Evolutionary conservation across 2,329 filamentous ascomycete species (phyloP), one percentile per base, ranked within the genome.

Genomic region (Sporothrix pallida): DNA sequence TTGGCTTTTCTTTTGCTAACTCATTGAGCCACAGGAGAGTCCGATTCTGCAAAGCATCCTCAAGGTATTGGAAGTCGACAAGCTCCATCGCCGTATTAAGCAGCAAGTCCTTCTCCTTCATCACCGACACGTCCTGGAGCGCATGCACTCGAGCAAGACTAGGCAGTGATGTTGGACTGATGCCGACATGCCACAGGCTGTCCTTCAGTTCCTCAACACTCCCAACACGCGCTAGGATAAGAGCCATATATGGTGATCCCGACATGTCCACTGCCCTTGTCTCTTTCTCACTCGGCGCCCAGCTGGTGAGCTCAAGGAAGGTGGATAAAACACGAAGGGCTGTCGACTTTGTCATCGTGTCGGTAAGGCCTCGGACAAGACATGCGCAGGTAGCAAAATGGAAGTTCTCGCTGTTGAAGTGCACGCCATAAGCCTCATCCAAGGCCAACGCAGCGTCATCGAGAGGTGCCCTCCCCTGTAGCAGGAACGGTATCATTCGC

Each of bases 381-480:
- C 88, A 90, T 17, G 89, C 89, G 77, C 88, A 90, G 0, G 91
- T 86, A 0, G 90, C 90, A 76, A 89, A 90, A 78, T 92, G 90
- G 79, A 92, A 92, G 74, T 87, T 90, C 17, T 92, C 88, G 6
- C 82, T 79, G 46, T 85, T 88, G 78, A 92, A 92, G 75, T 89
- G 88, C 54, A 92, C 86, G 6, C 89, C 90, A 75, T 91, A 92
- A 6, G 87, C 86, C 42, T 91, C 88, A 75, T 92, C 90, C 3
- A 92, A 82, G 7, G 87, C 85, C 20, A 88, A 79, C 3, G 89
- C 87, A 7, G 89, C 89, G 72, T 92, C 88, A 75, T 91, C 89
- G 2, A 92, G 83, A 68, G 88, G 87, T 2, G 80, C 77, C 26
- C 90, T 85, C 10, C 90, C 90, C 78, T 91, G 88, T 13, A 92